A percentile compares a stretch with the other conserved stretches of the same genome.
These are phyloP conservation scores for Scalesia atractyloides DNA, from an alignment of 129 eudicot genomes.

Conservation along the genomic window DNA sequence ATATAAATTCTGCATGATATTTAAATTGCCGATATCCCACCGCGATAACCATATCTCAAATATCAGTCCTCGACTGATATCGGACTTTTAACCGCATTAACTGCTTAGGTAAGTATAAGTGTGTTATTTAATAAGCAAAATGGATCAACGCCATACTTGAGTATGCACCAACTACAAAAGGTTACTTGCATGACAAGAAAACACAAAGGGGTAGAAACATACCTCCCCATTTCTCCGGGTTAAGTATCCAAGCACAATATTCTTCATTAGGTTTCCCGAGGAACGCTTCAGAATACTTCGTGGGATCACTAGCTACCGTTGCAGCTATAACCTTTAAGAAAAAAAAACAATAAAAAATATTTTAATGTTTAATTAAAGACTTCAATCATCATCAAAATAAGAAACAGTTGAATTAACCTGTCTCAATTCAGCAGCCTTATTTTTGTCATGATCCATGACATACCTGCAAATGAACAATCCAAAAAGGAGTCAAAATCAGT, in stretches of 20 bases:
- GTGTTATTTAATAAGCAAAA: too few species aligned
- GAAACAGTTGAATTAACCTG: slow-evolving; percentile 49
- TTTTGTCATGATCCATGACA: slow-evolving; percentile 88
- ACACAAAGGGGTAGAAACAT: slow-evolving; percentile 4
- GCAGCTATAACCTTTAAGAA: slow-evolving; percentile 78
- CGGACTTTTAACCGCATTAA: too few species aligned
- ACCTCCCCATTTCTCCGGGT: slow-evolving; percentile 99
- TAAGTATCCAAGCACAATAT: slow-evolving; percentile 89
- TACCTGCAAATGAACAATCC: slow-evolving; percentile 48
- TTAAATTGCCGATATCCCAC: too few species aligned
- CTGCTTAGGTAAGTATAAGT: too few species aligned
- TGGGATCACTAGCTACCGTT: slow-evolving; percentile 86
- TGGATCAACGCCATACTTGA: too few species aligned
- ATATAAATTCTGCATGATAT: too few species aligned
- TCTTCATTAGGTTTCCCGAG: slow-evolving; percentile 83
- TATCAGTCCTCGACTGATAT: too few species aligned
- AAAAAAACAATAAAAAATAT: slow-evolving; percentile 14
- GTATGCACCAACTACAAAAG: too few species aligned
- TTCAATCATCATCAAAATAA: background rate
- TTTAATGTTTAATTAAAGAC: background rate
- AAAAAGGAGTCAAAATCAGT: slow-evolving; percentile 2
- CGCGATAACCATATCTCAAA: too few species aligned
- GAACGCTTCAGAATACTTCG: slow-evolving; percentile 81
- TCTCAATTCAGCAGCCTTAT: slow-evolving; percentile 80
- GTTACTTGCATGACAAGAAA: background rate